Evolutionary conservation across 2,329 filamentous ascomycete species (phyloP).

Genomic region (Bipolaris cookei): DNA sequence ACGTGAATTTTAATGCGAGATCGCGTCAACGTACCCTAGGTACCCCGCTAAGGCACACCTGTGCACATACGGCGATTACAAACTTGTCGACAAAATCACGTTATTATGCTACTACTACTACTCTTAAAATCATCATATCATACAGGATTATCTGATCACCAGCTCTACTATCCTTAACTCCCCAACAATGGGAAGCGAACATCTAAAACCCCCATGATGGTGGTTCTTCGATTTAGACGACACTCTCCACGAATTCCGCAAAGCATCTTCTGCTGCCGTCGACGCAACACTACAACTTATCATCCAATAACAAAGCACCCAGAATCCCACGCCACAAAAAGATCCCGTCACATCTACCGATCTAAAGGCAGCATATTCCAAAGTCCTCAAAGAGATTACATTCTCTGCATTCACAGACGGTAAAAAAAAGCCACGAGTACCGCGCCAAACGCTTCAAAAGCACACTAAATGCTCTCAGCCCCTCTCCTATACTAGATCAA

Average conservation of each 20-base stretch:
- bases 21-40: neutral
- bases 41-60: too few species aligned
- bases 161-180: conserved; percentile 45
- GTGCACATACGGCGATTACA: too few species aligned
- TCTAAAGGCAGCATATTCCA: conserved; percentile 39
- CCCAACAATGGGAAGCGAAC: neutral
- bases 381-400: conserved; percentile 47
- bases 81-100: too few species aligned
- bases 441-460: conserved; percentile 49
- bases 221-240: conserved; percentile 59
- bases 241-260: conserved; percentile 57
- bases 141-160: conserved; percentile 30
- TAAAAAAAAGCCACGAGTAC: conserved; percentile 53
- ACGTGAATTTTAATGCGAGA: neutral
- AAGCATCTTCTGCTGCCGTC: conserved; percentile 49
- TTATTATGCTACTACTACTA: too few species aligned
- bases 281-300: conserved; percentile 43
- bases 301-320: conserved; percentile 5
- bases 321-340: neutral
- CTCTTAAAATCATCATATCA: too few species aligned
- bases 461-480: neutral
- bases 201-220: conserved; percentile 38
- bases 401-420: conserved; percentile 54
- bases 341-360: neutral
- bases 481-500: neutral